Evolutionary conservation across 768 basidiomycete genomes (phyloP).

Genomic region (Termitomyces sp.): DNA sequence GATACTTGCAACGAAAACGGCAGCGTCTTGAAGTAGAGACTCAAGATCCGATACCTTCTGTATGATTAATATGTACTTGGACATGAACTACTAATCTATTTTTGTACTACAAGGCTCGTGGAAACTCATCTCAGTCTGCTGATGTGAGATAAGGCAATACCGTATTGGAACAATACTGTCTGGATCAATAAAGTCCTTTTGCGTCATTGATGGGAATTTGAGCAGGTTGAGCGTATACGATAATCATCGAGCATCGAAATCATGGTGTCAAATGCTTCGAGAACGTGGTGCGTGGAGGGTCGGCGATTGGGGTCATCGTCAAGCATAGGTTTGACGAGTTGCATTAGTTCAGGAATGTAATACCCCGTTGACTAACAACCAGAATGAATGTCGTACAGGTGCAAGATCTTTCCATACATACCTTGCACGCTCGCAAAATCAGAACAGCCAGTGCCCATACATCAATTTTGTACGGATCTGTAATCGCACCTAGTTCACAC

Average conservation of each 20-base stretch:
- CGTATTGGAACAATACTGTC: background rate
- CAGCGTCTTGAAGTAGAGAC: slow-evolving; percentile 51
- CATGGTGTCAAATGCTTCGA: slow-evolving; percentile 47
- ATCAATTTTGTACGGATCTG: slow-evolving; percentile 66
- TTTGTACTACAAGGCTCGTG: background rate
- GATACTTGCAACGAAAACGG: slow-evolving; percentile 78
- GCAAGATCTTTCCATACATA: slow-evolving; percentile 19
- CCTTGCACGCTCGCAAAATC: slow-evolving; percentile 61
- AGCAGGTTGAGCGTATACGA: slow-evolving; percentile 17
- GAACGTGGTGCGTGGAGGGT: slow-evolving; percentile 41
- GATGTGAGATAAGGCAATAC: background rate
- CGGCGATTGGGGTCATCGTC: slow-evolving; percentile 41
- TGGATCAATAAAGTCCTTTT: background rate
- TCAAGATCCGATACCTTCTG: slow-evolving; percentile 14
- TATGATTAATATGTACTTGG: background rate
- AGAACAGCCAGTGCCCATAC: slow-evolving; percentile 68
- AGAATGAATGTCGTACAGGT: slow-evolving; percentile 6
- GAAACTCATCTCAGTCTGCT: background rate
- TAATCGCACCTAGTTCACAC: slow-evolving; percentile 41
- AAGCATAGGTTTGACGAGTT: slow-evolving; percentile 57
- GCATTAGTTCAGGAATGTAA: slow-evolving; percentile 53
- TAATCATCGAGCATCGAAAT: slow-evolving; percentile 33
- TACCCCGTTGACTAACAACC: slow-evolving; percentile 46
- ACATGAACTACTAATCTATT: background rate
- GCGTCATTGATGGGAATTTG: slow-evolving; percentile 13